Base-by-base conservation (phyloP, 495 filamentous ascomycete species). In the Saxophila tyrrhenica region DNA sequence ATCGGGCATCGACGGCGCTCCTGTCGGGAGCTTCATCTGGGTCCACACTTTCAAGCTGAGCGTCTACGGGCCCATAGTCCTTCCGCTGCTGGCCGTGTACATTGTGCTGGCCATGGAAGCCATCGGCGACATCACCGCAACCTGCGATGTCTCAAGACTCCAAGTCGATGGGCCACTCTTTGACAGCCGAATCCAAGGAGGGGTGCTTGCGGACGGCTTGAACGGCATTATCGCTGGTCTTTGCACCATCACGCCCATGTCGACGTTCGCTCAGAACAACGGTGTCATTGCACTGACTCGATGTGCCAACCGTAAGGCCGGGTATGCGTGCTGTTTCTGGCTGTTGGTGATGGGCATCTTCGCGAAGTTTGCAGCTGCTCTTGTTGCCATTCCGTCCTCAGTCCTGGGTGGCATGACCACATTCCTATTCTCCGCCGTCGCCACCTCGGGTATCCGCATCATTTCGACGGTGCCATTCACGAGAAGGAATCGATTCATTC, bases 351-450 rank as follows among this genome's bases (percentile, higher is more conserved):
- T 90, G 84, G 89, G 89, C 41, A 73, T 95, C 58, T 94, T 95
- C 69, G 81, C 87, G 53, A 95, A 95, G 59, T 94, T 95, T 66
- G 87, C 89, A n/a, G 89, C 90, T 1, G 77, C 86, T 0, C 78
- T 95, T 0, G 85, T 91, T 10, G 73, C 88, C 39, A 95, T 95
- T 59, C 90, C 90, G 0, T 70, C 76, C 24, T 60, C 90, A 1
- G 88, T 94, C 0, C 73, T 95, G 3, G 89, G 89, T 49, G 90
- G 90, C 25, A 94, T 96, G 87, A 95, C 90, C 0, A 90, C 87
- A 1, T 95, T 95, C 70, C 75, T 96, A 16, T 95, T 95, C 72
- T 77, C 75, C 56, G 76, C 86, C 9, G 90, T 96, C 23, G 85
- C 86, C 17, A 80, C 94, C 16, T 92, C 86, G 1, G 90, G 90